Conservation (phyloP, 2,329 filamentous ascomycete species). For the Rosellinia necatrix region DNA sequence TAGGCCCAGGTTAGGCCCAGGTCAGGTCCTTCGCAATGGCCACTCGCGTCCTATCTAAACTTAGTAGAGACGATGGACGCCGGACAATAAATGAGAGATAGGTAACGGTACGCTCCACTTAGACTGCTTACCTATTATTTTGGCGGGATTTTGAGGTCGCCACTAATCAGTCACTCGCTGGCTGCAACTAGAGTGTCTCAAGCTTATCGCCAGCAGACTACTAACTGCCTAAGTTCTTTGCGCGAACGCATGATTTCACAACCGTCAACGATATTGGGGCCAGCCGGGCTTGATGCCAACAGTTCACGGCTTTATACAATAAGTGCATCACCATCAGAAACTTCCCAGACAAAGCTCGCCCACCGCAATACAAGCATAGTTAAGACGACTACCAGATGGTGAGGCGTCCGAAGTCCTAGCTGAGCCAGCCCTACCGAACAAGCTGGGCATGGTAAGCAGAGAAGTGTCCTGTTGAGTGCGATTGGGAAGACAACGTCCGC, state of each 20-base stretch:
- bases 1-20: neutral
- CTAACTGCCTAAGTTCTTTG: too few species aligned
- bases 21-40: slow-evolving; percentile 10
- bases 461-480: neutral
- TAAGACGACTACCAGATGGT: slow-evolving; percentile 5
- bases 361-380: neutral
- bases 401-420: slow-evolving; percentile 25
- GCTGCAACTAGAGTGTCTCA: too few species aligned
- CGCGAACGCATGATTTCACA: too few species aligned
- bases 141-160: too few species aligned
- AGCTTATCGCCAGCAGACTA: too few species aligned
- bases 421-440: slow-evolving; percentile 28
- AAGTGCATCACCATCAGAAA: neutral
- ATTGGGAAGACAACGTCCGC: slow-evolving; percentile 9
- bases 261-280: too few species aligned
- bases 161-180: too few species aligned
- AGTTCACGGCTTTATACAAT: neutral
- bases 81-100: neutral
- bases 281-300: neutral
- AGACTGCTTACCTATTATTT: neutral
- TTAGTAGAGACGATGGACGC: neutral
- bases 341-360: neutral
- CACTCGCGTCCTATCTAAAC: slow-evolving; percentile 2
- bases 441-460: slow-evolving; percentile 9
- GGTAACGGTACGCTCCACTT: neutral